Evolutionary conservation across 2,329 filamentous ascomycete genomes (phyloP), one percentile per base, ranked within the genome.

Genomic region (Sclerotinia spermophila): DNA sequence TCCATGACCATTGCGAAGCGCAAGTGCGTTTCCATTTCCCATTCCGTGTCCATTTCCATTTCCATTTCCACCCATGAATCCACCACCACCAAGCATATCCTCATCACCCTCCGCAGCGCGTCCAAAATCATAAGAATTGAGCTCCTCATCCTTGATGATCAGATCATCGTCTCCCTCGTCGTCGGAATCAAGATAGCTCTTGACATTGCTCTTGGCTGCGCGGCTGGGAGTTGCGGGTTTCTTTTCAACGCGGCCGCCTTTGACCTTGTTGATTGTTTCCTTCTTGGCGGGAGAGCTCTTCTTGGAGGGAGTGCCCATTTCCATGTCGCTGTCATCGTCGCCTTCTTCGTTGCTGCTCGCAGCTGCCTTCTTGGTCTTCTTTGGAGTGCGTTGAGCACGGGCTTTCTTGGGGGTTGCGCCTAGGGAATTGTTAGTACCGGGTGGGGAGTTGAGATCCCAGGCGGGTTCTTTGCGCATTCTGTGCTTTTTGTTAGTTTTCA

Each of bases 231-330:
- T 65, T 1, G 4, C 17, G 2, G 4, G 19, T 2, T 67, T 68
- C 55, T 77, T 78, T 0, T 56, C n/a, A 8, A 78, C 69, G 3
- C 78, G 72, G 17, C 74, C 73, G 15, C 42, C 35, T 27, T 73
- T 70, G 1, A 74, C 71, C 68, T 77, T 78, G 48, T 78, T 75
- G 1, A 77, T 11, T 0, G 51, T 3, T 0, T 51, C 67, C 24
- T 71, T 72, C 68, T 77, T 77, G 6, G 73, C 56, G 1, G 74
- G 75, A 72, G 0, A 64, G 3, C 33, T 6, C 17, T 71, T 72
- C 62, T 75, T 76, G 7, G 73, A 67, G 1, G 75, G 74, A 67
- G 1, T 51, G 7, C 0, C 8, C 11, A 71, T 68, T 0, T 66
- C 60, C 5, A 51, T 48, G 0, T 58, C 61, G 0, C 67, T 67